Conservation (phyloP, 2,329 filamentous ascomycete species). For the Didymella pomorum region DNA sequence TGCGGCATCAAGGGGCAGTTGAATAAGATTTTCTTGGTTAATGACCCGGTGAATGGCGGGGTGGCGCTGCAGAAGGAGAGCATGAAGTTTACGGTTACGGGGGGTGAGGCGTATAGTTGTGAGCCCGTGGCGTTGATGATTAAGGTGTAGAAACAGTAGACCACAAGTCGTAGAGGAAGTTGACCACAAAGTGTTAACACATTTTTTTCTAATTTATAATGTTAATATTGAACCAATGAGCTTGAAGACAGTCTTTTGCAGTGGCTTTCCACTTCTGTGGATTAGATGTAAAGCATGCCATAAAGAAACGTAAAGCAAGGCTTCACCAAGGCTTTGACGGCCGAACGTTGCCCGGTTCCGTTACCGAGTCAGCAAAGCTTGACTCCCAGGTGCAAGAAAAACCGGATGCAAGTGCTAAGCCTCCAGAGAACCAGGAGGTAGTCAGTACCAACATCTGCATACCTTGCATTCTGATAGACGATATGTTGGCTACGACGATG, state of each 20-base stretch:
- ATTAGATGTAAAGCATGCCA: too few species aligned
- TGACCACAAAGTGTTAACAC: background rate
- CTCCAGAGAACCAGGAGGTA: too few species aligned
- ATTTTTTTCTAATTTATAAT: conserved; percentile 4
- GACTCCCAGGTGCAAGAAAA: too few species aligned
- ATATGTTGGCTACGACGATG: too few species aligned
- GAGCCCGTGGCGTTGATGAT: conserved; percentile 19
- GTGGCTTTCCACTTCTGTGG: background rate
- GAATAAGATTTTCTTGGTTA: conserved; percentile 18
- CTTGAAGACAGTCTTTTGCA: background rate
- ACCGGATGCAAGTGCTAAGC: too few species aligned
- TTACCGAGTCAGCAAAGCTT: too few species aligned
- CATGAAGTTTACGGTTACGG: conserved; percentile 19
- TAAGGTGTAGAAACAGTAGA: background rate
- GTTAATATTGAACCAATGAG: background rate
- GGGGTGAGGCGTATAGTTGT: conserved; percentile 18
- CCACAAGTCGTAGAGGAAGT: background rate
- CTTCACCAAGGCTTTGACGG: too few species aligned
- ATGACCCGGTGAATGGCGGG: conserved; percentile 5
- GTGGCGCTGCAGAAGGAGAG: conserved; percentile 8
- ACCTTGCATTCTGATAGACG: too few species aligned
- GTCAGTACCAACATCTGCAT: too few species aligned
- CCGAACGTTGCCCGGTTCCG: too few species aligned
- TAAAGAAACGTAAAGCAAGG: too few species aligned
- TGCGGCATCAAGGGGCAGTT: conserved; percentile 19